Base-by-base conservation (phyloP, 441 rosid genomes). In the Bocquillonia castaneifolia region DNA sequence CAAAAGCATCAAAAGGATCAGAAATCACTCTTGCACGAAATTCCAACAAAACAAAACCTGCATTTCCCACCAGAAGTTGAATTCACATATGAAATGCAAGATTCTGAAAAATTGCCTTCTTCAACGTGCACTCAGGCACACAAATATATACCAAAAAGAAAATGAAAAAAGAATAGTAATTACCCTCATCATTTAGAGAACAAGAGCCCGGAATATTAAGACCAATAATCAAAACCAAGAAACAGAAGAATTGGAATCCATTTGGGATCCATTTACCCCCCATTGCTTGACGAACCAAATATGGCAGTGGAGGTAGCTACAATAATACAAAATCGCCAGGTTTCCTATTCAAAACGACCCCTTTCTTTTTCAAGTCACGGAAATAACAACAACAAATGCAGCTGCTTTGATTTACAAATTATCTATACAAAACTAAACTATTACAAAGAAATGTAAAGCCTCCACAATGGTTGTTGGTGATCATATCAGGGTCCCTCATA, bases 171-270 rank as follows among this genome's bases (percentile, higher is more conserved):
- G n/a, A n/a, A 32, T 9, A 5, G 45, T 39, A 48, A 37, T 80
- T 78, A 91, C 96, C 99, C 70, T 89, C 96, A 5, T 81, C 77
- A 70, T 81, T 78, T 47, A 89, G 82, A 10, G 93, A 78, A 68
- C 75, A 73, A 53, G 86, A 84, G 47, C 78, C 72, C 39, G 62
- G 85, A 80, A 84, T 75, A 67, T 77, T 66, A 52, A 85, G 79
- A 70, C 56, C 55, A 52, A 84, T 64, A 74, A 85, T 75, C 75
- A 90, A 78, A 74, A 85, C 72, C 78, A 83, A 60, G 71, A 83
- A 69, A 74, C 72, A 79, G 40, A 80, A 82, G 70, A 85, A 72
- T 36, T 77, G 82, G 79, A 78, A 81, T 78, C 84, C 83, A 74
- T 71, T 73, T 22, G 84, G 82, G 73, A 78, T 86, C 95, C 97